These are phyloP conservation scores for Diplosphaera chodatii DNA, from an alignment of 139 green algal genomes.

Conservation along the genomic window DNA sequence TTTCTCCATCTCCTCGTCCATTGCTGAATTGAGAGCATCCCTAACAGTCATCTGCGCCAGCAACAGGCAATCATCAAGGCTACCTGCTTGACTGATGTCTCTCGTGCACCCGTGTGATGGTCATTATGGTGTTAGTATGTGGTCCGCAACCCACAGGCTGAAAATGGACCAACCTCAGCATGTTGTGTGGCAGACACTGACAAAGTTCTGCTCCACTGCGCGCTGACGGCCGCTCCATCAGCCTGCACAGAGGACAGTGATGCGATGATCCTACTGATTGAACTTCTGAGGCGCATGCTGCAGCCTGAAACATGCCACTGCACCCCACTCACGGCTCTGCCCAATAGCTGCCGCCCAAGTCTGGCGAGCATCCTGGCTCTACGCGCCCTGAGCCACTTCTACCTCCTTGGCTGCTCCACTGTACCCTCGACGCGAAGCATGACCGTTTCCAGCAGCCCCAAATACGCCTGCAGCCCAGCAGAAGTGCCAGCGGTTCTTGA, in stretches of 20 bases:
- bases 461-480: too few species aligned
- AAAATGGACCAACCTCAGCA: not conserved
- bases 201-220: not conserved
- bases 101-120: not conserved
- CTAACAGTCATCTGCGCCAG: constrained; percentile 85
- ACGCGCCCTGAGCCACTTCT: not conserved
- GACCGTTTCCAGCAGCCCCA: too few species aligned
- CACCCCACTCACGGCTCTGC: not conserved
- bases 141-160: too few species aligned
- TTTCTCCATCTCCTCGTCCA: constrained; percentile 94
- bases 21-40: constrained; percentile 92
- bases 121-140: not conserved
- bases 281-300: not conserved
- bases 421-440: too few species aligned
- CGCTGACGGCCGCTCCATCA: not conserved
- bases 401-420: too few species aligned
- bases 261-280: not conserved
- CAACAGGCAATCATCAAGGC: too few species aligned
- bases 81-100: too few species aligned
- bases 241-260: not conserved
- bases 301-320: not conserved
- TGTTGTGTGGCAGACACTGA: not conserved
- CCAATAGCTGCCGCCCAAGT: not conserved
- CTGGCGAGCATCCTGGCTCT: not conserved
- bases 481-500: too few species aligned